Evolutionary conservation across 139 green algal species (phyloP).

Genomic region (Yamagishiella unicocca): DNA sequence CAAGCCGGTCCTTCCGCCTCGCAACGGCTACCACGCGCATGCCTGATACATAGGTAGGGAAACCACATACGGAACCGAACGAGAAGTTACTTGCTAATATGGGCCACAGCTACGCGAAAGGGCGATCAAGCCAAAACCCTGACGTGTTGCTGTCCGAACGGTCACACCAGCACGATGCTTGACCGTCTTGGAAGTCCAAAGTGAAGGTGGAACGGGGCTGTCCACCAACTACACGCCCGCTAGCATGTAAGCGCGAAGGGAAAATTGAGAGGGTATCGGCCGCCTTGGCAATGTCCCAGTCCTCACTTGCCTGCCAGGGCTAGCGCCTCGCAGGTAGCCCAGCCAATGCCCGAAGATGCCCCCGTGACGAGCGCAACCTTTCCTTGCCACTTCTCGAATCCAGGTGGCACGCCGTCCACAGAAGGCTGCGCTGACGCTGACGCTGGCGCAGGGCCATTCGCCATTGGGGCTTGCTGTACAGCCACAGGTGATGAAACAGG

Average conservation of each 20-base stretch:
- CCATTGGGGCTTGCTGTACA: background rate
- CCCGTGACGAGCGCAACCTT: constrained; percentile 85
- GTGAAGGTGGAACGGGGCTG: too few relatives aligned
- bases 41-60: constrained; percentile 46
- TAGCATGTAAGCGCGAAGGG: too few relatives aligned
- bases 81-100: too few relatives aligned
- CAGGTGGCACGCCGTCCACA: constrained; percentile 19
- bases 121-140: too few relatives aligned
- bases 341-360: constrained; percentile 82
- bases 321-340: constrained; percentile 74
- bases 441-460: background rate
- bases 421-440: constrained; percentile 3
- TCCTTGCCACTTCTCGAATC: constrained; percentile 71
- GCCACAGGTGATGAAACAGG: background rate
- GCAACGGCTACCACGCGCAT: constrained; percentile 87
- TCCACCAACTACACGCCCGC: too few relatives aligned
- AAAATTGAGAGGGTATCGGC: too few relatives aligned
- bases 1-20: constrained; percentile 76
- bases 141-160: too few relatives aligned
- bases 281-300: background rate
- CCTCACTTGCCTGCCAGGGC: constrained; percentile 54
- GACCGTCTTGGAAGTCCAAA: too few relatives aligned
- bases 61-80: too few relatives aligned
- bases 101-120: too few relatives aligned
- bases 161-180: too few relatives aligned